Conservation (phyloP, 2,329 filamentous ascomycete genomes). For the Fusarium keratoplasticum region DNA sequence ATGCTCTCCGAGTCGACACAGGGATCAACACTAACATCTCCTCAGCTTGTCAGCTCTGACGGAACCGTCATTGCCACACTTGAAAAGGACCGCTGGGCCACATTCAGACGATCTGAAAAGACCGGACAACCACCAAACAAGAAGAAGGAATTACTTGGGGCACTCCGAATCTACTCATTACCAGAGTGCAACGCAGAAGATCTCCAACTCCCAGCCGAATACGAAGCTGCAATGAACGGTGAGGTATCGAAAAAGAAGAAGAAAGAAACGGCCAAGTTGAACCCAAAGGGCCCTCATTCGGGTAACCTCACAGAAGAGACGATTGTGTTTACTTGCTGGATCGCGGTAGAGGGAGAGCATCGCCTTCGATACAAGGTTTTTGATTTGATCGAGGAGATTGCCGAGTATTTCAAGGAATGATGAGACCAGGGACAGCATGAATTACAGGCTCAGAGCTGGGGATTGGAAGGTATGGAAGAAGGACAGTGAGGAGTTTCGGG, state of each 20-base stretch:
- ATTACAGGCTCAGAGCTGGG: not conserved
- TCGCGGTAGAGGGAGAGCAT: conserved; percentile 18
- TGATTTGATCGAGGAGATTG: conserved; percentile 21
- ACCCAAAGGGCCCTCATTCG: not conserved
- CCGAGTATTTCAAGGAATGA: conserved; percentile 9
- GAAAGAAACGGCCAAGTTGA: not conserved
- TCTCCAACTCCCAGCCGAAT: not conserved
- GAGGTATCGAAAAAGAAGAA: not conserved
- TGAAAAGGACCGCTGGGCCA: conserved; percentile 18
- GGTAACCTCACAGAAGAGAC: conserved; percentile 11
- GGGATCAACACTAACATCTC: not conserved
- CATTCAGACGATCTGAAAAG: not conserved
- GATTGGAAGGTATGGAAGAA: not conserved
- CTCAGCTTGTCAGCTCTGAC: conserved; percentile 1
- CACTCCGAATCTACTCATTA: conserved; percentile 1
- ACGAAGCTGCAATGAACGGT: not conserved
- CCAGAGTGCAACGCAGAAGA: not conserved
- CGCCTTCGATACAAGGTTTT: conserved; percentile 16
- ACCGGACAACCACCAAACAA: conserved; percentile 2
- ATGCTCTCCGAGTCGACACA: not conserved
- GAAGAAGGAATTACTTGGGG: conserved; percentile 3
- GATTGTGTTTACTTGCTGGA: conserved; percentile 21
- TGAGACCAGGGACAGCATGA: not conserved
- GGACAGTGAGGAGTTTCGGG: not conserved
- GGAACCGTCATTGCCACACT: conserved; percentile 9